A percentile compares a stretch with the other conserved stretches of the same genome.
phyloP scores from a whole-genome alignment of 1,284 basidiomycete species.

The Boletus calvinii region DNA sequence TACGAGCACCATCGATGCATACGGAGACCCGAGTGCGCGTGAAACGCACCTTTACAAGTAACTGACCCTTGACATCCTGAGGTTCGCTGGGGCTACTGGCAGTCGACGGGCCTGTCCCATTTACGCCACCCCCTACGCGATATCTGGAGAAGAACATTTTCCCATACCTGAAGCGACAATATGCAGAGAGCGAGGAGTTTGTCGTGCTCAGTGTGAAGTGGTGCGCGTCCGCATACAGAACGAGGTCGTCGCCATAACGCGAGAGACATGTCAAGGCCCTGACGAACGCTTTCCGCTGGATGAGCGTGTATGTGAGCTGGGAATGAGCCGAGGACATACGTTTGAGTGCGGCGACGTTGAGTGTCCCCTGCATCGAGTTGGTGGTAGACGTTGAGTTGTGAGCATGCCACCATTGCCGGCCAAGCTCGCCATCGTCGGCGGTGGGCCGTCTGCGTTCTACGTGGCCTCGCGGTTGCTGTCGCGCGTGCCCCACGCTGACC shows the following conservation, averaged over 20 bases:
- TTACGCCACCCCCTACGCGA: constrained; percentile 37
- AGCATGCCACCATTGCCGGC: constrained; percentile 28
- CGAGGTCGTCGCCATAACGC: constrained; percentile 76
- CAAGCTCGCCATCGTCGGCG: constrained; percentile 83
- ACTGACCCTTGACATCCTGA: constrained; percentile 54
- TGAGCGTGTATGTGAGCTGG: constrained; percentile 17
- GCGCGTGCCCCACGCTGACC: constrained; percentile 47
- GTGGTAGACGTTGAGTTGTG: constrained; percentile 4
- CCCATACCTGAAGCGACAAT: constrained; percentile 72
- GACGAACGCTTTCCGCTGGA: constrained; percentile 56
- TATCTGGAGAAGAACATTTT: constrained; percentile 71
- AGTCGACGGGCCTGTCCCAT: constrained; percentile 20
- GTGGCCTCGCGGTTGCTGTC: constrained; percentile 82
- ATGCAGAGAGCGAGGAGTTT: constrained; percentile 76
- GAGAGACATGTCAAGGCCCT: constrained; percentile 71
- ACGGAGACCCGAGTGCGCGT: constrained; percentile 1
- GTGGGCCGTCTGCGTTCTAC: constrained; percentile 95
- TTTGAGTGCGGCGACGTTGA: constrained; percentile 47
- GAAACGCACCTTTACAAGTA: constrained; percentile 59
- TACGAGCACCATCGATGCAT: constrained; percentile 29
- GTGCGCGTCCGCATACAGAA: constrained; percentile 61
- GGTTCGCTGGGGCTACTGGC: constrained; percentile 27
- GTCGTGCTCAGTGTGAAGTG: constrained; percentile 65
- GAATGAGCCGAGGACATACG: constrained; percentile 36
- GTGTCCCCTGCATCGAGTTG: constrained; percentile 43